Evolutionary conservation across 2,329 filamentous ascomycete species (phyloP).

Genomic region (Fusarium equiseti): DNA sequence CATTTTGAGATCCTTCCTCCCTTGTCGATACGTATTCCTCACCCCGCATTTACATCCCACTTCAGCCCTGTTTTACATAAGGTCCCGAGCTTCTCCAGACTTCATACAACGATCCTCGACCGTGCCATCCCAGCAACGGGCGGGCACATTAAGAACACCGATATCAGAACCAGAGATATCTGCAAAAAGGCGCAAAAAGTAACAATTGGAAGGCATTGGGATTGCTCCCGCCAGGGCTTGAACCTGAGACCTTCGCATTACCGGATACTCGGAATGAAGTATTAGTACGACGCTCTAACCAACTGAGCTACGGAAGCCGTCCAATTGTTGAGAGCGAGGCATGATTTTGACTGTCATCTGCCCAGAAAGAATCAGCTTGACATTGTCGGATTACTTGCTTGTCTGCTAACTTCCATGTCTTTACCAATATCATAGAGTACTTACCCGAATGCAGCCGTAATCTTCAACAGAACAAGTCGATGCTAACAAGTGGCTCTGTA

Average conservation of each 20-base stretch:
- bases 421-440: background rate
- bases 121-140: background rate
- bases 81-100: slow-evolving; percentile 11
- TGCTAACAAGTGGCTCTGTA: background rate
- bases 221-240: slow-evolving; percentile 51
- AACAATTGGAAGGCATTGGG: slow-evolving; percentile 37
- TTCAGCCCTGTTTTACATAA: slow-evolving; percentile 33
- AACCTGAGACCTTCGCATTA: slow-evolving; percentile 52
- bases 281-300: slow-evolving; percentile 53
- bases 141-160: background rate
- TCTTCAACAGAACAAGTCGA: background rate
- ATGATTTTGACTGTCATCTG: accelerated
- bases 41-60: background rate
- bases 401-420: background rate
- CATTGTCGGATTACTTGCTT: background rate
- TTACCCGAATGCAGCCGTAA: background rate
- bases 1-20: background rate
- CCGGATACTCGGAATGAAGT: slow-evolving; percentile 41
- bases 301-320: slow-evolving; percentile 52
- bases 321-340: background rate
- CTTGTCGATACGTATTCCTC: background rate
- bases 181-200: slow-evolving; percentile 24
- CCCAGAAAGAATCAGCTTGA: background rate
- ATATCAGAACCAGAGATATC: background rate
- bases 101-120: slow-evolving; percentile 3